Evolutionary conservation across 192 early-diverging fungal species (phyloP), one percentile per base, ranked within the genome.

Genomic region (Backusella tarrabulga): DNA sequence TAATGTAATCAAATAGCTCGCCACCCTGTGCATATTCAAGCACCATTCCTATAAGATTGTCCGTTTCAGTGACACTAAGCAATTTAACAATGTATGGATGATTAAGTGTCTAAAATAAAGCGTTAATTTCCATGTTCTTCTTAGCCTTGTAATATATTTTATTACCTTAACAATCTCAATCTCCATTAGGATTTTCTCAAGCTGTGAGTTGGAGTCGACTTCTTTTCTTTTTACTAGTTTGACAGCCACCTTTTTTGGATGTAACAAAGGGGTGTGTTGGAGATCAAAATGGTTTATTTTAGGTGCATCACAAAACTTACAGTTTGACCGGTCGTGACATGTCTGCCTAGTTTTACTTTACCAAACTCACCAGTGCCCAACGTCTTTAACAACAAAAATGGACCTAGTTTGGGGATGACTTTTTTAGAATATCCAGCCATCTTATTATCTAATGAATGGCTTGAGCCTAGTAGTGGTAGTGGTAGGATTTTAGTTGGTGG

Each of bases 1-100:
- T 86, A 77, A 98, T 97, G 85, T 97, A 91, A 81, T 98, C 97
- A 82, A 98, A 98, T 56, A 98, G 84, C 82, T 98, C 97, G 34
- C 97, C 96, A 75, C 95, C 95, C 90, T 74, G 3, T 35, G 93
- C 93, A 77, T 92, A 94, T 77, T 95, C 93, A 79, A 96, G 90
- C 17, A 95, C 88, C 77, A 96, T 93, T 42, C 95, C 95, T 77
- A 96, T 94, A 77, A 95, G 92, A 35, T 86, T 82, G 67, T 91
- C 91, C 1, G 93, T 94, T 82, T 96, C 95, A 76, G 95, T 92
- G 34, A 95, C 92, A 73, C 95, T 92, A 72, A 86, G 80, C 34
- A 95, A 82, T 77, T 91, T 92, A 34, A 96, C 93, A 72, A 96
- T 94, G 79, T 91, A 87, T 15, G 87, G 86, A 76, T 94, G 92